Base-by-base conservation (phyloP, 179 eudicot genomes). In the Beta macrorhiza region DNA sequence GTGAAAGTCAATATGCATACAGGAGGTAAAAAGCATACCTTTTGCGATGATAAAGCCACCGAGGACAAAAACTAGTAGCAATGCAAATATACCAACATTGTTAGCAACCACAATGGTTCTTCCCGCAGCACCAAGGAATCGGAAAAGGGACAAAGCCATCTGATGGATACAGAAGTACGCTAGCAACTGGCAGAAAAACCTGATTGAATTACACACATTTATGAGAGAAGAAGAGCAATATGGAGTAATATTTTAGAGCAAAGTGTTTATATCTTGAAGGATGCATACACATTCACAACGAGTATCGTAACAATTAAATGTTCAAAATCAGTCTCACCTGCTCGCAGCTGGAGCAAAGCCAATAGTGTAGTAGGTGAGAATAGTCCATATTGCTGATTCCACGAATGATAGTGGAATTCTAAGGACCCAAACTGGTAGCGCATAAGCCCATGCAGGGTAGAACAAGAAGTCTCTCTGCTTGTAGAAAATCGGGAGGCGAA, bases 31-130 rank as follows among this genome's bases (percentile, higher is more conserved):
- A 47, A 42, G 20, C 7, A 20, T 45, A 93, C 98, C 89, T 89
- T 91, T 93, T 63, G 94, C 91, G 81, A 91, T 86, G 67, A 94
- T 86, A 78, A 93, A 94, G 74, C 98, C 98, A 77, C 98, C 98
- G 37, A 93, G 92, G 59, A 95, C 91, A 83, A 93, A 85, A 67
- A 89, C 82, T 77, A 90, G 0, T 47, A 93, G 82, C 89, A 93
- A 78, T 20, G 87, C 79, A 73, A 87, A 87, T 59, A 94, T 90
- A 47, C 90, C 91, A 25, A 89, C 79, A 15, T 90, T 86, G 82
- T 86, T 90, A 68, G 95, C 90, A 75, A 93, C 87, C 78, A 95
- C 98, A 80, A 86, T 80, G 65, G 95, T 91, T 86, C 98, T 88
- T 82, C 95, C 98, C 1, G 89, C 76, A 15, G 95, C 98, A 58